Evolutionary conservation across 1,284 basidiomycete species (phyloP).

Genomic region (Ceratorhiza oryzae-sativae): DNA sequence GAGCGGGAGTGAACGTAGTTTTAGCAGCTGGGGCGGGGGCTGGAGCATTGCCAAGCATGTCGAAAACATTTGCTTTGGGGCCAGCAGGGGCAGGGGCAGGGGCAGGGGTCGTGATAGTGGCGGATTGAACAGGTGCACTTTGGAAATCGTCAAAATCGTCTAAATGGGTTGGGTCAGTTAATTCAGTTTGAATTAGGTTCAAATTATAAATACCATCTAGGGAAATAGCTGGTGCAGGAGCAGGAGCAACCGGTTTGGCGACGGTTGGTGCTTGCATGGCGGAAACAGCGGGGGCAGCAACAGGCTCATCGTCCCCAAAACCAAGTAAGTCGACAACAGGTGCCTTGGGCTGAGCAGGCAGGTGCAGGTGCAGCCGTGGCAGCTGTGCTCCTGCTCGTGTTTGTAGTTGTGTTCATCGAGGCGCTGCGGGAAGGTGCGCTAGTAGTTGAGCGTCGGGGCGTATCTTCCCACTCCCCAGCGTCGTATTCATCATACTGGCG

Average conservation of each 20-base stretch:
- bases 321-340: slow-evolving; percentile 74
- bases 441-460: slow-evolving; percentile 39
- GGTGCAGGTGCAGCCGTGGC: slow-evolving; percentile 52
- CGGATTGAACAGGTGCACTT: slow-evolving; percentile 63
- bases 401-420: slow-evolving; percentile 32
- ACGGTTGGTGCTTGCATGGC: slow-evolving; percentile 58
- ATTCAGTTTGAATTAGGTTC: neutral
- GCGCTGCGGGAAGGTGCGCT: slow-evolving; percentile 24
- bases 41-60: slow-evolving; percentile 54
- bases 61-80: slow-evolving; percentile 55
- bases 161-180: slow-evolving; percentile 25
- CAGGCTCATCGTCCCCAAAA: slow-evolving; percentile 74
- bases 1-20: slow-evolving; percentile 20
- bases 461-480: slow-evolving; percentile 90
- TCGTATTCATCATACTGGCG: slow-evolving; percentile 92
- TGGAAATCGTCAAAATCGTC: slow-evolving; percentile 96
- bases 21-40: slow-evolving; percentile 41
- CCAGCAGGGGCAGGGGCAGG: slow-evolving; percentile 48
- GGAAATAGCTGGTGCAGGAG: slow-evolving; percentile 12
- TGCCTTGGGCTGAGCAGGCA: slow-evolving; percentile 55
- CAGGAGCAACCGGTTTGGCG: slow-evolving; percentile 64
- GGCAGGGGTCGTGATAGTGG: slow-evolving; percentile 48
- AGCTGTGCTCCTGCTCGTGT: neutral
- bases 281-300: slow-evolving; percentile 51
- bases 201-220: slow-evolving; percentile 56